Evolutionary conservation across 1,139 yeast genomes (phyloP).

Genomic region (Kurtzmaniella quercitrusa): DNA sequence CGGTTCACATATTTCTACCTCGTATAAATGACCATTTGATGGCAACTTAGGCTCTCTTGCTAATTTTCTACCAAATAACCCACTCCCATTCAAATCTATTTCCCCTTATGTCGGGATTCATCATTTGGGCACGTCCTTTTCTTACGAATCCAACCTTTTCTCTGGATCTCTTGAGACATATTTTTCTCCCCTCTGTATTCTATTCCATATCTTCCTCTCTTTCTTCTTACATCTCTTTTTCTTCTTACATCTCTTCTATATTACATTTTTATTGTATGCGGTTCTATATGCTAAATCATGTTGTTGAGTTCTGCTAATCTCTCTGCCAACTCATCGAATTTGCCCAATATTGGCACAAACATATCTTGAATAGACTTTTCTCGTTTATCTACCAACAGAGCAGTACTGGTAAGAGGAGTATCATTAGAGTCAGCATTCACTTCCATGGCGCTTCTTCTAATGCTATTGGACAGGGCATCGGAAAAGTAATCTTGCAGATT

Average conservation of each 20-base stretch:
- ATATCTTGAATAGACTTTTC: slow-evolving; percentile 35
- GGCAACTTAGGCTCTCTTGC: too few relatives aligned
- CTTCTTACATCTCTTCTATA: neutral
- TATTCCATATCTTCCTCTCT: too few relatives aligned
- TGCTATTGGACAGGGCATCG: slow-evolving; percentile 1
- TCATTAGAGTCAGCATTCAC: slow-evolving; percentile 9
- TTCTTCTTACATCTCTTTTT: too few relatives aligned
- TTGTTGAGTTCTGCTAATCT: slow-evolving; percentile 42
- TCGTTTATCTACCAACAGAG: slow-evolving; percentile 6
- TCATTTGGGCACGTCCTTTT: too few relatives aligned
- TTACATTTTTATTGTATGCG: neutral
- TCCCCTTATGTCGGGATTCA: too few relatives aligned
- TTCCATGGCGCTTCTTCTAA: neutral
- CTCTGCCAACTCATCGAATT: slow-evolving; percentile 43
- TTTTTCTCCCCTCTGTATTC: too few relatives aligned
- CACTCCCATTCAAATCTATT: too few relatives aligned
- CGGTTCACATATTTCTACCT: too few relatives aligned
- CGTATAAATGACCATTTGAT: too few relatives aligned
- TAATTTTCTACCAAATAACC: too few relatives aligned
- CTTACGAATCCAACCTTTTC: too few relatives aligned
- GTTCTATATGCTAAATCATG: slow-evolving; percentile 6
- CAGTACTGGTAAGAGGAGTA: slow-evolving; percentile 39
- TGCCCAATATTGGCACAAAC: slow-evolving; percentile 43
- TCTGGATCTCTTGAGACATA: too few relatives aligned
- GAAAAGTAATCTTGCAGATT: slow-evolving; percentile 2